phyloP scores from a whole-genome alignment of 1,139 yeast genomes.

The Geotrichum restrictum region DNA sequence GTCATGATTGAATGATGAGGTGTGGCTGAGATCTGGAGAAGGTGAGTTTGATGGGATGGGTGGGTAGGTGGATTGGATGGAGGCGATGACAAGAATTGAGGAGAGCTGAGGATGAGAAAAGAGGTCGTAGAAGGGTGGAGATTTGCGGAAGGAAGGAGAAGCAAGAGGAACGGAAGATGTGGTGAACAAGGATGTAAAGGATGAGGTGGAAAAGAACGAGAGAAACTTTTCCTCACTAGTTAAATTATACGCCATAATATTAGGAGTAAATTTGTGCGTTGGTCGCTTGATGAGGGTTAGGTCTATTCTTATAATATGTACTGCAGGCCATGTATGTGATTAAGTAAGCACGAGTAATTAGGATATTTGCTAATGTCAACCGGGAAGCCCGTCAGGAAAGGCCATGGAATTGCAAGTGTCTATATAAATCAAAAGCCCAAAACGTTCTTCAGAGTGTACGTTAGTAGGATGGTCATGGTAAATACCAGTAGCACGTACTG shows the following conservation, averaged over 20 bases:
- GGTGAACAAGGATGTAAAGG: background rate
- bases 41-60: background rate
- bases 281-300: background rate
- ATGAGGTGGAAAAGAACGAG: background rate
- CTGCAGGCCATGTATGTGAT: too few species aligned
- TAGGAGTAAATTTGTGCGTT: background rate
- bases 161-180: background rate
- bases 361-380: too few species aligned
- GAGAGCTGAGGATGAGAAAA: background rate
- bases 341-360: too few species aligned
- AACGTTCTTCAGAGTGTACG: slow-evolving; percentile 40
- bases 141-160: background rate
- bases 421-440: slow-evolving; percentile 21
- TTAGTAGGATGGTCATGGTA: slow-evolving; percentile 51
- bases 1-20: slow-evolving; percentile 11
- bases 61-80: background rate
- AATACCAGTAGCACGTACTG: slow-evolving; percentile 62
- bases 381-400: too few species aligned
- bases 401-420: background rate
- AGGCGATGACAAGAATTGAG: background rate
- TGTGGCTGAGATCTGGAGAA: background rate
- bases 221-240: background rate
- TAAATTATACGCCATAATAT: too few species aligned
- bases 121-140: background rate
- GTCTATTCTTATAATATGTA: too few species aligned